These are phyloP conservation scores for Pharus latifolius DNA, from an alignment of 176 grass and related monocot genomes.

Conservation along the genomic window DNA sequence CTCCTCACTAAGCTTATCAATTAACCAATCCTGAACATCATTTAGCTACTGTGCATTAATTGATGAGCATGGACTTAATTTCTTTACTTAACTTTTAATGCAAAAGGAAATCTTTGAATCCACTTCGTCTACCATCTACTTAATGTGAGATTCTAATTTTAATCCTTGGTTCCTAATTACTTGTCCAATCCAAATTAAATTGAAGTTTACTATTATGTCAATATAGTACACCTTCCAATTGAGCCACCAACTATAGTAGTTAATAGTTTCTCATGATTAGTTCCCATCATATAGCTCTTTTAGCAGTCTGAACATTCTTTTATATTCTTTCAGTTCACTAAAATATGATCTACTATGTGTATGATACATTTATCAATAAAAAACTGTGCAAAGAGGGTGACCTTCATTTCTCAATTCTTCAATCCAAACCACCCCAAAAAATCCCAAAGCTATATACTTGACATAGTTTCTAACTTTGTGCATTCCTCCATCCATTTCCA, in stretches of 20 bases:
- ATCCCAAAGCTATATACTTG: neutral
- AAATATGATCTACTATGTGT: neutral
- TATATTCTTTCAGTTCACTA: neutral
- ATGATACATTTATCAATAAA: neutral
- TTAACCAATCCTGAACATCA: neutral
- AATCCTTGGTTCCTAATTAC: neutral
- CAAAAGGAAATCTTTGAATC: slow-evolving; percentile 12
- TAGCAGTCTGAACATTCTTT: neutral
- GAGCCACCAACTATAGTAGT: neutral
- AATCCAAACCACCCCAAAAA: neutral
- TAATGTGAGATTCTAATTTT: neutral
- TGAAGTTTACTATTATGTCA: neutral
- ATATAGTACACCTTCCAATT: neutral
- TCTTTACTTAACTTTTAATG: neutral
- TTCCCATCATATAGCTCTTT: neutral
- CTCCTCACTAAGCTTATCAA: neutral
- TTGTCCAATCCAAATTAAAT: neutral
- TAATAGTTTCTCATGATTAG: neutral
- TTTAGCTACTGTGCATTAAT: neutral
- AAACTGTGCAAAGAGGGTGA: neutral
- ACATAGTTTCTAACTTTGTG: too few relatives aligned
- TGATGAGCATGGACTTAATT: neutral
- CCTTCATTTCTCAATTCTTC: neutral
- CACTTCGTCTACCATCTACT: neutral
- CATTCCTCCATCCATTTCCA: neutral